Evolutionary conservation across 1,284 basidiomycete genomes (phyloP), one percentile per base, ranked within the genome.

Genomic region (Boletus putidus): DNA sequence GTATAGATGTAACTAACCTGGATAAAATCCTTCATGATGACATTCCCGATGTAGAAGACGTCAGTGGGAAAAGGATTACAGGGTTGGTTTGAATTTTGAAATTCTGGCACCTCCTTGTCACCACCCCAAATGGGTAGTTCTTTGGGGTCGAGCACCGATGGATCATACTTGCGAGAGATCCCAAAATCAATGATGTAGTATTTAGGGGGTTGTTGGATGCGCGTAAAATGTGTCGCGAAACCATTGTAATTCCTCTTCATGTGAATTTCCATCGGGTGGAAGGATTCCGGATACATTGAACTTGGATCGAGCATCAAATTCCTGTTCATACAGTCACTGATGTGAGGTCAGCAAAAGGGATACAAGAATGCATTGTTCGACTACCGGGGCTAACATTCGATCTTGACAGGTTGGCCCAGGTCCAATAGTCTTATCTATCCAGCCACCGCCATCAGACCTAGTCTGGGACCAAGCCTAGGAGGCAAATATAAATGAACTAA

Each of bases 61-160:
- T 62, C 49, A 33, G 54, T 61, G 5, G 51, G 27, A 14, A 76
- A 78, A 0, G 76, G 74, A 51, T 77, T 59, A 35, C 68, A 63
- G 6, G 58, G 62, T 11, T 59, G 57, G 5, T 47, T 25, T 2
- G 50, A 52, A 18, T 57, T 62, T 37, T 66, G 62, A 40, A 69
- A 70, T 23, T 67, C 71, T 1, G 71, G 71, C 0, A 64, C 71
- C 2, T 58, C 53, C 45, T 66, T 69, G 49, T 70, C 65, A 15
- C 63, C 63, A 2, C 67, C 68, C 35, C 49, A 58, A 18, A 70
- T 51, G 1, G 64, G 60, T 1, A 29, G 0, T 35, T 69, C 62
- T 0, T 49, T 43, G 29, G 67, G 65, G 5, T 66, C 35, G 12
- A 57, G 50, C 11, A 60, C 47, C 12, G 43, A 45, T 3, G 64